These are phyloP conservation scores for Clarireedia monteithiana DNA, from an alignment of 2,329 filamentous ascomycete species.

Conservation along the genomic window DNA sequence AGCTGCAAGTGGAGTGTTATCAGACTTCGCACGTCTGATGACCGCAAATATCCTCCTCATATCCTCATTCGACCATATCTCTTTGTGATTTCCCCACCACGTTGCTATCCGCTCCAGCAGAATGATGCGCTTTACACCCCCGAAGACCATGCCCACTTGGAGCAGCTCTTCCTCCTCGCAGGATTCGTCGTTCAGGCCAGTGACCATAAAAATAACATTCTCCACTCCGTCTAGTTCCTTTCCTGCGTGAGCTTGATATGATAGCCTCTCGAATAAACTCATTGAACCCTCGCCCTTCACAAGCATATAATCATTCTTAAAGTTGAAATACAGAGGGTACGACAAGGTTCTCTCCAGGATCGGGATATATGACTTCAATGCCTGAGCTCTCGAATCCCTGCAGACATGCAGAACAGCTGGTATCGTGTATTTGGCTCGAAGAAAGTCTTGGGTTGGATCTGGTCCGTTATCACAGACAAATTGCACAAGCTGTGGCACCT, in stretches of 20 bases:
- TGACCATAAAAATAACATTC: background rate
- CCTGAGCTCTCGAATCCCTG: background rate
- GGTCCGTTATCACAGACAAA: background rate
- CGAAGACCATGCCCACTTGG: background rate
- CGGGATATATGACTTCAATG: background rate
- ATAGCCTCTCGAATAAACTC: background rate
- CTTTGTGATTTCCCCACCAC: conserved; percentile 5
- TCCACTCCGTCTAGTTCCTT: background rate
- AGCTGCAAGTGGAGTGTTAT: background rate
- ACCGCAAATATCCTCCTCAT: background rate
- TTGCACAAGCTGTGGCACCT: background rate
- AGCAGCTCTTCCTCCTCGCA: background rate
- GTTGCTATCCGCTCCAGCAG: background rate
- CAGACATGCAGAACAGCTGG: conserved; percentile 1
- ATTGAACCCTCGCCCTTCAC: background rate
- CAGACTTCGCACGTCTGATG: background rate
- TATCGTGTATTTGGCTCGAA: background rate
- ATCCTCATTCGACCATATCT: conserved; percentile 6
- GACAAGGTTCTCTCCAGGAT: background rate
- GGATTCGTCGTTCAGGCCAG: background rate
- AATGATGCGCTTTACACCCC: background rate
- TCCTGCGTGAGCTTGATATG: background rate
- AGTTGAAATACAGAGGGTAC: conserved; percentile 4
- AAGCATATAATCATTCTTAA: background rate
- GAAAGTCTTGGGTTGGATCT: background rate